Evolutionary conservation across 1,284 basidiomycete genomes (phyloP), one percentile per base, ranked within the genome.

Genomic region (Ceratobasidium sp.): DNA sequence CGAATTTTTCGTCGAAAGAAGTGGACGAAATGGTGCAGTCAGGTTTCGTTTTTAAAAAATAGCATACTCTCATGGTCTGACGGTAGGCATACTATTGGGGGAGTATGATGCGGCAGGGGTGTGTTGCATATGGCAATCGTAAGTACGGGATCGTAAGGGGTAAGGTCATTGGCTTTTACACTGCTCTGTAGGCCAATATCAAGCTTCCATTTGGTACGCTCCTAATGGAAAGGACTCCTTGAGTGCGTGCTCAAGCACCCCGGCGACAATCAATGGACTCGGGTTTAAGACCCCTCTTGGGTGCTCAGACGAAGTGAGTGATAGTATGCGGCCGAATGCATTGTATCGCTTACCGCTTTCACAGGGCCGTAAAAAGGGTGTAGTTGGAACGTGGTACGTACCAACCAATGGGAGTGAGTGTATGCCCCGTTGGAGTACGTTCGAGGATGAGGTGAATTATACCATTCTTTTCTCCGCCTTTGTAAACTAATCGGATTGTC

Each of bases 71-170:
- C 7, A 38, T 55, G 25, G 3, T 34, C 34, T 35, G 12, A 31
- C 6, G 15, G 20, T 13, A 67, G 64, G n/a, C 38, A 13, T 40
- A 22, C 12, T 15, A 54, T 4, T 67, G 64, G 64, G 40, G 52
- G 13, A 27, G 38, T 6, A 38, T 34, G 8, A 54, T 27, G 27
- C 27, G 40, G 17, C 50, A 55, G n/a, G 52, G 27, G 7, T 67
- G 64, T 42, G 52, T 67, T 29, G 64, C 50, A 13, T 67, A 67
- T 45, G 64, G 64, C 10, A 43, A 67, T 45, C 64, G 64, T 67
- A 45, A 32, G 64, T 67, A 17, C 15, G 35, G 20, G 17, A 40
- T 12, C 20, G 13, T 20, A 17, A 34, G 25, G 15, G 22, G 52
- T 13, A 6, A 54, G 45, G 7, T 12, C 8, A n/a, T 8, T 2